Conservation (phyloP, 495 filamentous ascomycete genomes). For the Penicillium egyptiacum region DNA sequence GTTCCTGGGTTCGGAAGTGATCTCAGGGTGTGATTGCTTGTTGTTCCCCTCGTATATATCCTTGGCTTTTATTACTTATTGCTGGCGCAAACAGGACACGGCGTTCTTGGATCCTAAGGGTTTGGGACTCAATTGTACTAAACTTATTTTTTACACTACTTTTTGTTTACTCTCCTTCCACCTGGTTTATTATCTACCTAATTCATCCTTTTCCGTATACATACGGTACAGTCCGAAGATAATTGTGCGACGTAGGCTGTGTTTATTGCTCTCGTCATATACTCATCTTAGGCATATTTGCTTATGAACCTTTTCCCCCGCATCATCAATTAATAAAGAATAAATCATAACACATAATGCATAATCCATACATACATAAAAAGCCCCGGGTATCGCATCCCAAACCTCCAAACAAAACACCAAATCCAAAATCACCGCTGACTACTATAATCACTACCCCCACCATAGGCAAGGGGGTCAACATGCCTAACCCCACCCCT, state of each 20-base stretch:
- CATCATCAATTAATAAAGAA: background rate
- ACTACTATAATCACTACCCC: slow-evolving; percentile 30
- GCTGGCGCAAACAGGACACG: slow-evolving; percentile 19
- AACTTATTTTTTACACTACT: background rate
- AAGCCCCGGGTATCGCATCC: background rate
- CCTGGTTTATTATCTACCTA: background rate
- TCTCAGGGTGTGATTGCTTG: background rate
- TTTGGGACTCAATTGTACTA: slow-evolving; percentile 6
- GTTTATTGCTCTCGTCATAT: no score
- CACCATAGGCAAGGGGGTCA: slow-evolving; percentile 33
- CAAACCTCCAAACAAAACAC: background rate
- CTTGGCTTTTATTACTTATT: slow-evolving; percentile 13
- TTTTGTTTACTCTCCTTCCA: background rate
- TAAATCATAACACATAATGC: no score
- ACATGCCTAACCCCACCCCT: slow-evolving; percentile 26
- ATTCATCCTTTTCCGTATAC: background rate
- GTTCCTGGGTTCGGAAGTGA: background rate
- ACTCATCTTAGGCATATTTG: no score
- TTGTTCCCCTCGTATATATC: slow-evolving; percentile 17
- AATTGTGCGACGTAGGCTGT: background rate
- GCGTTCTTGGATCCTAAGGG: slow-evolving; percentile 10
- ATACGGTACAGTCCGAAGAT: background rate
- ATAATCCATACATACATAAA: slow-evolving; percentile 1
- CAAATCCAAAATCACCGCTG: slow-evolving; percentile 5
- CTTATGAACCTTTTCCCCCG: no score